Percentiles rank a stretch among this genome's conserved stretches.
phyloP scores from a whole-genome alignment of 352 stramenopile species.

The Phytophthora tentaculata region DNA sequence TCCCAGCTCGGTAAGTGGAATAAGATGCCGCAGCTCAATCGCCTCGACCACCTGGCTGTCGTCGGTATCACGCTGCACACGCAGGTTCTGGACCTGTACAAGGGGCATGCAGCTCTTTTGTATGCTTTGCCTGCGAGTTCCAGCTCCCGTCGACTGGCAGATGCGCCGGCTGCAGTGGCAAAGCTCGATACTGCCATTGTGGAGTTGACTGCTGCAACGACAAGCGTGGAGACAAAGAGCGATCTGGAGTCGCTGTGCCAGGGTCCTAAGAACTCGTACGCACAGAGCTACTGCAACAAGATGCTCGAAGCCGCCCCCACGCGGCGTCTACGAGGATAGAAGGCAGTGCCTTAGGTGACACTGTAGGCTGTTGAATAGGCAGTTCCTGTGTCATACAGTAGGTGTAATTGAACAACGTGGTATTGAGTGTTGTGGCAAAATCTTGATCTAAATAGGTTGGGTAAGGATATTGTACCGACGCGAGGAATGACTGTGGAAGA shows the following conservation, averaged over 20 bases:
- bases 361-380: too few species aligned
- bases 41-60: constrained; percentile 55
- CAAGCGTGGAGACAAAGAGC: constrained; percentile 40
- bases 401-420: constrained; percentile 22
- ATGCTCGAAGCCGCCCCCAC: constrained; percentile 36
- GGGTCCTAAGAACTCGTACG: constrained; percentile 40
- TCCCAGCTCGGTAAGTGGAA: constrained; percentile 60
- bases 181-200: constrained; percentile 40
- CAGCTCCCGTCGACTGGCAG: constrained; percentile 26
- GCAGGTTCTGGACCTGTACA: constrained; percentile 48
- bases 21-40: constrained; percentile 50
- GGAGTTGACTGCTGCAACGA: constrained; percentile 30
- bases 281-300: constrained; percentile 43
- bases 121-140: constrained; percentile 29
- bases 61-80: constrained; percentile 51
- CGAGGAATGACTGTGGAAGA: too few species aligned
- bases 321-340: constrained; percentile 33
- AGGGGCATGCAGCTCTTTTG: constrained; percentile 37
- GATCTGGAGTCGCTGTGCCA: constrained; percentile 37
- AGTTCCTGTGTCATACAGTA: too few species aligned
- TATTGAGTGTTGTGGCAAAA: too few species aligned
- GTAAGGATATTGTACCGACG: too few species aligned
- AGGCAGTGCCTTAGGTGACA: not conserved
- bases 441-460: too few species aligned
- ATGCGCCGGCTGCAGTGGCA: constrained; percentile 24